Evolutionary conservation across 192 early-diverging fungal species (phyloP), one percentile per base, ranked within the genome.

Genomic region (Anaeromyces robustus): DNA sequence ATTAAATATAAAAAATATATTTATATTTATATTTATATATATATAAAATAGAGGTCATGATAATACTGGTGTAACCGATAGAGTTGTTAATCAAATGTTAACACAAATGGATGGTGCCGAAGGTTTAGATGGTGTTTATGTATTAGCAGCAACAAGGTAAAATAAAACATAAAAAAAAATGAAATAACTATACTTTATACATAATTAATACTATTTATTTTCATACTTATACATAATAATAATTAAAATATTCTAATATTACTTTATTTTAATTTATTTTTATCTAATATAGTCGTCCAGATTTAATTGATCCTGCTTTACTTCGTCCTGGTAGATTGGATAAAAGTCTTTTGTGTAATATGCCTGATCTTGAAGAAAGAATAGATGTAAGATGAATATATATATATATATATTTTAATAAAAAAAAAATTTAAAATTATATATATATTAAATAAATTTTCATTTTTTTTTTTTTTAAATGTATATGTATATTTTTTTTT

Each of bases 61-160:
- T 82, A 98, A 96, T 84, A 96, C 96, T 12, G 97, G 97, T 79
- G 97, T 99, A 11, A 99, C 97, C 0, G 97, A 99, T 84, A 90
- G 97, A 43, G 96, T 99, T 0, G 97, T 99, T 28, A 99, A 99
- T 85, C 97, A 99, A 85, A 93, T 99, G 88, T 81, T 99, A 83
- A 99, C 97, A 11, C 93, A 96, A 83, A 97, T 99, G 95, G 97
- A 99, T 84, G 97, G 97, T 81, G 97, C 97, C 0, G 96, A 99
- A 85, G 96, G 96, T 0, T 85, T 98, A 18, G 91, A 93, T 52
- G 97, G 97, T 39, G 97, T 99, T 2, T 99, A 97, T 83, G 96
- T 99, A 22, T 85, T 99, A 79, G 97, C 95, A 12, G 97, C 97
- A 0, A 98, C 95, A 29, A 92, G 92, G 90, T 89, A 83, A 81